These are phyloP conservation scores for Penicillium arizonense DNA, from an alignment of 495 filamentous ascomycete species.

Conservation along the genomic window DNA sequence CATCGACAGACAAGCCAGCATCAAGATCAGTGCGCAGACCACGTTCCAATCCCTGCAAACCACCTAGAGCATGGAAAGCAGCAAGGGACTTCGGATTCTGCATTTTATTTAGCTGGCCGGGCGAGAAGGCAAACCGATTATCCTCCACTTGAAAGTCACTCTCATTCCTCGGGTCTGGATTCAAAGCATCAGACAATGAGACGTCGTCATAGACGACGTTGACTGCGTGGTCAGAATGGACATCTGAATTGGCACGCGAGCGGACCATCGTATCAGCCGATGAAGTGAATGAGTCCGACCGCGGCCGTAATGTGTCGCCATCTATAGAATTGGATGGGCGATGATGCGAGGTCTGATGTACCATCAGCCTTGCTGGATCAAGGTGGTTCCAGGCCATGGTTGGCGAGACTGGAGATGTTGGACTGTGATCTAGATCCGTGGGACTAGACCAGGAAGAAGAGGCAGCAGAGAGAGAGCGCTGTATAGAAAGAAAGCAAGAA, in stretches of 20 bases:
- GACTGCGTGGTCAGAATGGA: conserved; percentile 22
- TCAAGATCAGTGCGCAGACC: conserved; percentile 64
- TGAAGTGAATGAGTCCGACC: conserved; percentile 48
- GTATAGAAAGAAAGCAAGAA: neutral
- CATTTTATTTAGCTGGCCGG: conserved; percentile 71
- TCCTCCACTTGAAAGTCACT: conserved; percentile 62
- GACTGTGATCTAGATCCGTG: conserved; percentile 23
- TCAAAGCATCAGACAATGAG: conserved; percentile 54
- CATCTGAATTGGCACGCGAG: conserved; percentile 44
- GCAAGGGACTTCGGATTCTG: conserved; percentile 72
- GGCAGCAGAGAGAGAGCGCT: conserved; percentile 22
- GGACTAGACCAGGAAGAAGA: conserved; percentile 21
- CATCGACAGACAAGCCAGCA: conserved; percentile 65
- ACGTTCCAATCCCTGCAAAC: conserved; percentile 63
- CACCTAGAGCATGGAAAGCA: conserved; percentile 68
- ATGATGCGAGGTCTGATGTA: conserved; percentile 31
- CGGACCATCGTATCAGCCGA: conserved; percentile 36
- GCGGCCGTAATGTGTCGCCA: conserved; percentile 49
- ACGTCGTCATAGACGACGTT: conserved; percentile 44
- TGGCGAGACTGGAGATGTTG: conserved; percentile 26
- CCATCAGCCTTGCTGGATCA: conserved; percentile 27
- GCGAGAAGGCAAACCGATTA: conserved; percentile 70
- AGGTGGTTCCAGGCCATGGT: conserved; percentile 27
- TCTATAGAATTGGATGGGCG: conserved; percentile 43
- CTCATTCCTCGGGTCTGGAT: conserved; percentile 64